These are phyloP conservation scores for Flaveria linearis DNA, from an alignment of 129 eudicot genomes.

Conservation along the genomic window DNA sequence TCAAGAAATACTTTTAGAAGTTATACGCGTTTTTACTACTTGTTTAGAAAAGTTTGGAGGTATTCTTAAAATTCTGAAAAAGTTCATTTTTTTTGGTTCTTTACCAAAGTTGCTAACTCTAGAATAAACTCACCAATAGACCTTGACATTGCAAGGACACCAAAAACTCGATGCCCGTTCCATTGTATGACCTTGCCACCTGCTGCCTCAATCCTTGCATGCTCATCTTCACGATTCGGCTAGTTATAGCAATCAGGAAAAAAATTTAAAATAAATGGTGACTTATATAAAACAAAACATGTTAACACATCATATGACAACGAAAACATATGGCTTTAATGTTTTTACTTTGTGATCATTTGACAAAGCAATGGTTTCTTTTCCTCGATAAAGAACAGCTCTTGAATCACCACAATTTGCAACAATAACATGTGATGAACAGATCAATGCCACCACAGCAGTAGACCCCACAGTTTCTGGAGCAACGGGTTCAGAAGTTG, in stretches of 20 bases:
- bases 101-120: background rate
- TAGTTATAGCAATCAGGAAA: slow-evolving; percentile 29
- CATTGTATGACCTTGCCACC: slow-evolving; percentile 94
- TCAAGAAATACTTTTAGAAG: background rate
- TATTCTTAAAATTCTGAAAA: background rate
- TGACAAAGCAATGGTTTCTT: slow-evolving; percentile 71
- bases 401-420: slow-evolving; percentile 94
- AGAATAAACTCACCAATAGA: slow-evolving; percentile 72
- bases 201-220: slow-evolving; percentile 84
- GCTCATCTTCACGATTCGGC: slow-evolving; percentile 94
- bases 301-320: slow-evolving; percentile 1
- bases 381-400: slow-evolving; percentile 89
- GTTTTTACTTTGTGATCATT: slow-evolving; percentile 76
- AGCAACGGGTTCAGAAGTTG: slow-evolving; percentile 51
- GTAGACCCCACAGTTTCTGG: slow-evolving; percentile 91
- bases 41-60: background rate
- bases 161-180: slow-evolving; percentile 93
- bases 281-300: slow-evolving; percentile 3
- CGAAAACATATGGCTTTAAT: background rate
- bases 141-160: slow-evolving; percentile 97
- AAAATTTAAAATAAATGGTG: background rate
- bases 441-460: slow-evolving; percentile 77
- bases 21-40: background rate
- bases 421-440: slow-evolving; percentile 78
- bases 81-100: background rate